Conservation (phyloP, 495 filamentous ascomycete genomes). For the Neurospora sp. region DNA sequence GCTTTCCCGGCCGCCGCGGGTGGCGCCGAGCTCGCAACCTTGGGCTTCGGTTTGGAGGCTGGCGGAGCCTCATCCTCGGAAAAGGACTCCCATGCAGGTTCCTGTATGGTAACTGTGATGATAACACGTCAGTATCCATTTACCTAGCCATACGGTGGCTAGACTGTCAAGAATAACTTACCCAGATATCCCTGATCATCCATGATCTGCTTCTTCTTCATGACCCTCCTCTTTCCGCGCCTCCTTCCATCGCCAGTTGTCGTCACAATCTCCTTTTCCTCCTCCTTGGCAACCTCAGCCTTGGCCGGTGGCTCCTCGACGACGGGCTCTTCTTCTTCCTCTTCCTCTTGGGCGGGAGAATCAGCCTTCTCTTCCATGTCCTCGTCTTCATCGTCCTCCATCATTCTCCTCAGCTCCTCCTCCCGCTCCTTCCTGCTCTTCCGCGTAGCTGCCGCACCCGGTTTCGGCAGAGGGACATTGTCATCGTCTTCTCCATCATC, state of each 20-base stretch:
- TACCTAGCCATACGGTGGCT: not conserved
- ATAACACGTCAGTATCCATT: constrained; percentile 6
- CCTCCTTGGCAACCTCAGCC: constrained; percentile 30
- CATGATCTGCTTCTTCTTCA: constrained; percentile 81
- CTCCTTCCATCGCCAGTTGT: constrained; percentile 56
- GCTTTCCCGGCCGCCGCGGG: constrained; percentile 24
- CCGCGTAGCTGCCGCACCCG: constrained; percentile 25
- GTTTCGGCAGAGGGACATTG: constrained; percentile 29
- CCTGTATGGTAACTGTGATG: constrained; percentile 73
- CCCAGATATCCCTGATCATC: constrained; percentile 92
- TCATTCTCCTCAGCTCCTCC: constrained; percentile 69
- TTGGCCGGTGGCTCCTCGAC: constrained; percentile 25
- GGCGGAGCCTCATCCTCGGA: constrained; percentile 72
- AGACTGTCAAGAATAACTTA: constrained; percentile 30
- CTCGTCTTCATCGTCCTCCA: constrained; percentile 69
- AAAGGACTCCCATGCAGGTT: constrained; percentile 88
- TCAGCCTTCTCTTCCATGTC: constrained; percentile 19
- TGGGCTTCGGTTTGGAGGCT: constrained; percentile 47
- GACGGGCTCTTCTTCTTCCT: constrained; percentile 15
- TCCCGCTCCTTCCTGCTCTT: constrained; percentile 61
- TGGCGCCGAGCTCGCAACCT: constrained; percentile 16
- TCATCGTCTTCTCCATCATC: constrained; percentile 65
- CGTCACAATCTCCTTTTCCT: constrained; percentile 43
- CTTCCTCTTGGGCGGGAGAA: constrained; percentile 8
- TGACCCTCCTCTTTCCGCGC: constrained; percentile 71